These are phyloP conservation scores for Pisolithus albus DNA, from an alignment of 768 basidiomycete genomes.

Conservation along the genomic window DNA sequence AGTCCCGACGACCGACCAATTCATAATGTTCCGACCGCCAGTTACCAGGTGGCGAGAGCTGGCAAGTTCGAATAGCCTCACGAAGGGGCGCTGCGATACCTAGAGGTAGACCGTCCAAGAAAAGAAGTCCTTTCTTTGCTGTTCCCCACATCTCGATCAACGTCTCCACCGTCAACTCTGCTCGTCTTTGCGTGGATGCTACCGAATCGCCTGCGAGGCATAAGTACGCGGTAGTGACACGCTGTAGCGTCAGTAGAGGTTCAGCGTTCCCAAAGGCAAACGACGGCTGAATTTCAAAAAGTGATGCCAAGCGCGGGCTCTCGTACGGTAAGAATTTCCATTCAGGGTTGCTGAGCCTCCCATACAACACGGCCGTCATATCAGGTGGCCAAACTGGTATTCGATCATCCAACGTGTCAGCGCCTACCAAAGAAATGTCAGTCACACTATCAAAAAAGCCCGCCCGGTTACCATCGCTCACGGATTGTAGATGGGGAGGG, in stretches of 20 bases:
- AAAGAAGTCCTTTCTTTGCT: conserved; percentile 37
- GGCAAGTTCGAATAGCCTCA: conserved; percentile 82
- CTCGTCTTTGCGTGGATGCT: conserved; percentile 51
- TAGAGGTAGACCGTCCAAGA: conserved; percentile 54
- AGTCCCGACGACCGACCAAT: conserved; percentile 25
- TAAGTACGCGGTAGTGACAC: conserved; percentile 51
- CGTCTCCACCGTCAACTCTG: conserved; percentile 53
- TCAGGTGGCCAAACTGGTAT: conserved; percentile 77
- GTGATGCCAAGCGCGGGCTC: conserved; percentile 40
- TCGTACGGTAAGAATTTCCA: conserved; percentile 50
- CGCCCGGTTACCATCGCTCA: conserved; percentile 2
- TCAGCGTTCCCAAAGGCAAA: conserved; percentile 58
- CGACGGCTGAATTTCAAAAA: conserved; percentile 45
- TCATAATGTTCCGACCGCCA: conserved; percentile 50
- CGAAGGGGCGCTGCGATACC: conserved; percentile 72
- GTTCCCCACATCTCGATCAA: conserved; percentile 40
- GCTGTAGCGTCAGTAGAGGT: conserved; percentile 47
- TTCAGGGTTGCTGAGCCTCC: conserved; percentile 56
- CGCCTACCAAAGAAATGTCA: conserved; percentile 26
- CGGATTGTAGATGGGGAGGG: conserved; percentile 37
- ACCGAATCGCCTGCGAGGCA: conserved; percentile 50
- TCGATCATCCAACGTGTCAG: conserved; percentile 54
- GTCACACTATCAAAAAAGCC: neutral
- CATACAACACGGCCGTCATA: conserved; percentile 56
- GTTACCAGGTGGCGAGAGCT: conserved; percentile 64